Base-by-base conservation (phyloP, 1,139 yeast species). In the Sugiyamaella novakii region DNA sequence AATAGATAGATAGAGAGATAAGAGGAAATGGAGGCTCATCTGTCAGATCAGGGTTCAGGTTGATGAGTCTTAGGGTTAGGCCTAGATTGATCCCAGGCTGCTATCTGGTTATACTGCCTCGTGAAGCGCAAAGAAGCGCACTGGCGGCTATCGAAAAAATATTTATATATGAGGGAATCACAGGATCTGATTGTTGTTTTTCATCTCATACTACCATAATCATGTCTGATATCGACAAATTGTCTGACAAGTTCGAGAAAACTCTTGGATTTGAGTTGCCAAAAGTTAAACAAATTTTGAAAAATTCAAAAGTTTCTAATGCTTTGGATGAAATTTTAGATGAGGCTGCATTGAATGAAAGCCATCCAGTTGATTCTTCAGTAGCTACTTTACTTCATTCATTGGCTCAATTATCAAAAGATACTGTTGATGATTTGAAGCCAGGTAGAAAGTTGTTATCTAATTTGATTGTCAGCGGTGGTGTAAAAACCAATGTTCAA, bases 251-350 rank as follows among this genome's bases (percentile, higher is more conserved):
- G 46, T 84, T 88, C 59, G 70, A 75, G 55, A 69, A 73, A 44
- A 42, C 43, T 17, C 73, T 86, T 52, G 96, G 96, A 14, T 79
- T 87, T 58, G 55, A 57, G 43, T 64, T 60, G 31, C 54, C 61
- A 55, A 64, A 64, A 52, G 56, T 59, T 31, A 61, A 64, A 51
- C 98, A 92, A 64, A 82, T 88, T 50, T 67, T 80, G 52, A 91
- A 87, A 68, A 92, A 92, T 72, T 83, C 84, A 65, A 89, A 89
- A 66, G 95, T 89, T 30, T 79, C 94, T 15, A 72, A 73, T 29
- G 80, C 95, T 1, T 76, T 92, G 51, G 76, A 74, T 34, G 78
- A 78, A 36, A 78, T 89, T 52, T 58, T 62, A 29, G 65, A 63
- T 18, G 62, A 60, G 44, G 68, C 69, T 35, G 65, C 75, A 52